Evolutionary conservation across 2,329 filamentous ascomycete species (phyloP).

Genomic region (Phialophora chinensis): DNA sequence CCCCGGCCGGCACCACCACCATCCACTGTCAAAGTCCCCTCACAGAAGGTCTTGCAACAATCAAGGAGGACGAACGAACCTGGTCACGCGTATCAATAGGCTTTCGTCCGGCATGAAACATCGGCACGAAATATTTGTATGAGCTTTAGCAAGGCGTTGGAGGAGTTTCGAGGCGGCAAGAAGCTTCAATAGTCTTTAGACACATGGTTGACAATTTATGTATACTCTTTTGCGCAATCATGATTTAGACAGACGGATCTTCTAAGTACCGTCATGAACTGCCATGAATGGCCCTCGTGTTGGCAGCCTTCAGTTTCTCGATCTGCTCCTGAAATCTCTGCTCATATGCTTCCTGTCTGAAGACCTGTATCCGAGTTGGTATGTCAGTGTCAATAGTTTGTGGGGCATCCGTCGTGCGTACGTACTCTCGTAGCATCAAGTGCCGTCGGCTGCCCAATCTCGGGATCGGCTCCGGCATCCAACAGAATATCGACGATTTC

Average conservation of each 20-base stretch:
- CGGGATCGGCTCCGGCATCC: constrained; percentile 43
- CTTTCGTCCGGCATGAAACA: not conserved
- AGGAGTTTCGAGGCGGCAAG: constrained; percentile 9
- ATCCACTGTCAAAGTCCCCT: constrained; percentile 26
- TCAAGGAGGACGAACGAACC: constrained; percentile 25
- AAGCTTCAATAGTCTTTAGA: not conserved
- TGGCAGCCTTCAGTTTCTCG: constrained; percentile 31
- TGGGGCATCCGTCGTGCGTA: constrained; percentile 8
- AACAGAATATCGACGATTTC: constrained; percentile 64
- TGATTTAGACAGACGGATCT: not conserved
- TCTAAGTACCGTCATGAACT: constrained; percentile 5
- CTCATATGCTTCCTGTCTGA: constrained; percentile 38
- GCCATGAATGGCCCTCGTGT: constrained; percentile 24
- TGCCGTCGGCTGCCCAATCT: constrained; percentile 38
- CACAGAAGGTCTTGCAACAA: constrained; percentile 30
- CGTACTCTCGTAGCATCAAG: constrained; percentile 37
- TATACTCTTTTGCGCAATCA: constrained; percentile 1
- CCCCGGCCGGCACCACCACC: constrained; percentile 21
- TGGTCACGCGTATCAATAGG: constrained; percentile 33
- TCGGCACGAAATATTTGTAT: not conserved
- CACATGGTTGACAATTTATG: not conserved
- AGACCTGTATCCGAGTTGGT: constrained; percentile 28
- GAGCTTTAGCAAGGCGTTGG: constrained; percentile 36
- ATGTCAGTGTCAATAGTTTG: not conserved
- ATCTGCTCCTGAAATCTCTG: constrained; percentile 36